A percentile compares a stretch with the other conserved stretches of the same genome.
These are phyloP conservation scores for Paxillus ammoniavirescens DNA, from an alignment of 768 basidiomycete species.

Conservation along the genomic window DNA sequence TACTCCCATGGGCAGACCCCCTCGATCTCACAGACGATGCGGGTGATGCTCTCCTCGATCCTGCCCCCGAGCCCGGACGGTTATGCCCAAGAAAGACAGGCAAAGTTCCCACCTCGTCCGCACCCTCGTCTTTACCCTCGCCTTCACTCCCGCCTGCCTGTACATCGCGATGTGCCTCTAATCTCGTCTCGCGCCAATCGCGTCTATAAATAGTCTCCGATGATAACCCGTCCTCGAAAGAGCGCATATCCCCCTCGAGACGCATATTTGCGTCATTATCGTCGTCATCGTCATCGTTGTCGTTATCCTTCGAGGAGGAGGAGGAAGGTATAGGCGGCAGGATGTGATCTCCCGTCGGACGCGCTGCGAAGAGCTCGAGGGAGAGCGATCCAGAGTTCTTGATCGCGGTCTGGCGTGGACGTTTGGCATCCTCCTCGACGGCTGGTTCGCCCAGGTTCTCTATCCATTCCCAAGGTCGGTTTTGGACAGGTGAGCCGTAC, in stretches of 20 bases:
- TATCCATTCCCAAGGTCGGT: conserved; percentile 86
- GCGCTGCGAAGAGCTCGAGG: conserved; percentile 68
- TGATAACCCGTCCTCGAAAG: conserved; percentile 64
- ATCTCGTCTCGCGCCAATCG: conserved; percentile 75
- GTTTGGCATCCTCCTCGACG: conserved; percentile 42
- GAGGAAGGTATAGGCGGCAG: conserved; percentile 1
- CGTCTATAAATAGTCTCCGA: conserved; percentile 65
- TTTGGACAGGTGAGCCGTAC: conserved; percentile 54
- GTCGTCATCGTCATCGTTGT: conserved; percentile 22
- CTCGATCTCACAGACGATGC: conserved; percentile 50
- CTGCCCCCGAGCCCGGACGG: conserved; percentile 12
- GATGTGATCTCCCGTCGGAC: conserved; percentile 59
- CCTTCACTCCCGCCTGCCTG: conserved; percentile 7
- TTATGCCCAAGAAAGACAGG: conserved; percentile 22
- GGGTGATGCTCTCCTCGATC: conserved; percentile 43
- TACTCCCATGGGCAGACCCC: conserved; percentile 27
- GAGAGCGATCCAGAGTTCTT: conserved; percentile 72
- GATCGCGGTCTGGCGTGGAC: conserved; percentile 43
- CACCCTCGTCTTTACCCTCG: conserved; percentile 20
- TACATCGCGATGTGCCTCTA: conserved; percentile 25
- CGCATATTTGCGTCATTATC: conserved; percentile 2
- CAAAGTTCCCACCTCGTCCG: conserved; percentile 30
- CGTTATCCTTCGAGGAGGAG: neutral
- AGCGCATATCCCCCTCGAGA: conserved; percentile 46
- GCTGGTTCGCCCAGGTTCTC: conserved; percentile 61